Base-by-base conservation (phyloP, 2,329 filamentous ascomycete species). In the Geosmithia putterillii region DNA sequence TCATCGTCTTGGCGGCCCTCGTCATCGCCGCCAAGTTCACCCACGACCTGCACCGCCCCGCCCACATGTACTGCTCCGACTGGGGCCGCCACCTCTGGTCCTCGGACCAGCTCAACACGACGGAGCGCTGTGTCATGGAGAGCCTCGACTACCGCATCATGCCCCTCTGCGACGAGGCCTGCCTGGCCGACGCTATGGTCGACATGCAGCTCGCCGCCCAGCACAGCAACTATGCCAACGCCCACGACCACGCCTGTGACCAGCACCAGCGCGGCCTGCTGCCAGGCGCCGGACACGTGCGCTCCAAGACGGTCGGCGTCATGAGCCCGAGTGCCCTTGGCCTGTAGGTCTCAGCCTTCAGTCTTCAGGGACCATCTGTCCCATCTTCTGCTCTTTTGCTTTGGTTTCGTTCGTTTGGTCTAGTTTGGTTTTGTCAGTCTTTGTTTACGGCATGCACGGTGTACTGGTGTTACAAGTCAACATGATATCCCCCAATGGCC, bases 1-100 rank as follows among this genome's bases (percentile, higher is more conserved):
- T 83, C 46, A 77, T 83, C 49, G 66, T 79, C 42, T 64, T 83
- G n/a, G 67, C 71, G 1, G 74, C 79, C 1, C 62, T 83, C 17
- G 65, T 80, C 48, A 74, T 83, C 43, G 76, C 79, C n/a, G 65
- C 70, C 53, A 83, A 83, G 59, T 83, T 82, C 52, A 66, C 73
- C 38, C 74, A 81, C 51, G 79, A 83, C 59, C 61, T 64, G 42
- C 69, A 76, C 51, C 66, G 71, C 47, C 60, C 66, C 4, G 74
- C 74, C 1, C 61, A 63, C 40, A 70, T 71, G 53, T 81, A 77
- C 59, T 65, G 66, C 47, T 52, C 62, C 15, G 57, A 56, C 22
- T 81, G 77, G 74, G 77, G 72, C 19, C 63, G 59, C 21, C 63
- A 65, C 41, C 52, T 71, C 40, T 83, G 79, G 77, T 71, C 74